These are phyloP conservation scores for Marasmius fiardii DNA, from an alignment of 1,284 basidiomycete genomes.

Conservation along the genomic window DNA sequence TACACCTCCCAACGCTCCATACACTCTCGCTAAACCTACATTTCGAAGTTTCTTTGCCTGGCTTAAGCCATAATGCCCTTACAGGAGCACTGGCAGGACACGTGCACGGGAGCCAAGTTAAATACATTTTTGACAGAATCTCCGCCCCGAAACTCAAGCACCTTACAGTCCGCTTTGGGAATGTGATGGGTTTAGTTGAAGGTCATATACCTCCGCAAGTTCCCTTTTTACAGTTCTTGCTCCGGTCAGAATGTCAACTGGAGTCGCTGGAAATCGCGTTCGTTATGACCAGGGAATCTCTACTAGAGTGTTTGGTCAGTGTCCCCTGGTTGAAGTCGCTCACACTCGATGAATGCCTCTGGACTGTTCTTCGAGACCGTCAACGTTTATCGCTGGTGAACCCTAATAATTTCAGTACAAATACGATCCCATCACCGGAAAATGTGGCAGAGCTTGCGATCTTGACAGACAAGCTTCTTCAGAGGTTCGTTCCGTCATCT, in stretches of 20 bases:
- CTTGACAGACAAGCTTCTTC: conserved; percentile 1
- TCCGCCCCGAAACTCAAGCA: background rate
- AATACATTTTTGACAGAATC: background rate
- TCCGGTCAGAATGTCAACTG: background rate
- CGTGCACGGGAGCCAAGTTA: background rate
- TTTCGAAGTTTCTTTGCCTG: background rate
- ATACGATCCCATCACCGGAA: background rate
- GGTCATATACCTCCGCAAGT: background rate
- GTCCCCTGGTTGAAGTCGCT: background rate
- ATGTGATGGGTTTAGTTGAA: background rate
- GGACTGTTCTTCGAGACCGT: background rate
- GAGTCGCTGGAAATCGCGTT: background rate
- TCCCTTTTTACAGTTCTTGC: background rate
- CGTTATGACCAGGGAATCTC: background rate
- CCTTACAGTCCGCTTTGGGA: background rate
- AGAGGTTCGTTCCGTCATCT: background rate
- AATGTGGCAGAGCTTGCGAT: background rate
- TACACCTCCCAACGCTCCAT: background rate
- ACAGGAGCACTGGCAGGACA: no score
- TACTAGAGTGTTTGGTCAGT: background rate
- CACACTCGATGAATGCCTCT: conserved; percentile 1
- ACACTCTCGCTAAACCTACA: background rate
- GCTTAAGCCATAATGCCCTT: background rate
- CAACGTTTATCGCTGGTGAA: background rate
- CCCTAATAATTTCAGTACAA: background rate